Evolutionary conservation across 2,329 filamentous ascomycete species (phyloP), one percentile per base, ranked within the genome.

Genomic region (Fusarium fracticaudum): DNA sequence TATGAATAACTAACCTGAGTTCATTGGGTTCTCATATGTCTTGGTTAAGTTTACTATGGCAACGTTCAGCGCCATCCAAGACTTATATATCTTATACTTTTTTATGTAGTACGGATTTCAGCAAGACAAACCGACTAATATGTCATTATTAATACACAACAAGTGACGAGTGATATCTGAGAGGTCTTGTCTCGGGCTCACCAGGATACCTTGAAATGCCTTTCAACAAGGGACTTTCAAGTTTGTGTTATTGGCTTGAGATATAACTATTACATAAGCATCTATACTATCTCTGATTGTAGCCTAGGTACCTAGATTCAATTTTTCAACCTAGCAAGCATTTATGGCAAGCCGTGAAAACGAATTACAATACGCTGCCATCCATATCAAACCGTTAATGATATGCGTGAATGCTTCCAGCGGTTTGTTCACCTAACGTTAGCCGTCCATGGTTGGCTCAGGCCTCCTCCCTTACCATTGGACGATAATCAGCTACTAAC

Each of bases 401-500:
- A 35, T 35, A 47, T 41, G 14, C 29, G n/a, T 47, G 47, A 41
- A 41, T 35, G 53, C 41, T 20, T 63, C 13, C 15, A 63, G 51
- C 18, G 51, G 51, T 26, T 47, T 22, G 24, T 55, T 29, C 33
- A 59, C 43, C 33, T 35, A 8, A 35, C 33, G 33, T 35, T 68
- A 50, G 29, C 38, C 64, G 35, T 43, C 37, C 35, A 14, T 57
- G 41, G 47, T 41, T 38, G 43, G 26, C 13, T n/a, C 45, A 44
- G 38, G 48, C 43, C n/a, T 37, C 48, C 55, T 53, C 33, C 22
- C 17, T 31, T 54, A 8, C 44, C 17, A 70, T 70, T 70, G 67
- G 67, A 29, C 22, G 9, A 44, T 55, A 50, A 14, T 29, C 20
- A 43, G 60, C 67, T 70, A 66, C 60, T 60, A 53, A 37, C 22